Evolutionary conservation across 495 filamentous ascomycete genomes (phyloP).

Genomic region (Penicillium pancosmium): DNA sequence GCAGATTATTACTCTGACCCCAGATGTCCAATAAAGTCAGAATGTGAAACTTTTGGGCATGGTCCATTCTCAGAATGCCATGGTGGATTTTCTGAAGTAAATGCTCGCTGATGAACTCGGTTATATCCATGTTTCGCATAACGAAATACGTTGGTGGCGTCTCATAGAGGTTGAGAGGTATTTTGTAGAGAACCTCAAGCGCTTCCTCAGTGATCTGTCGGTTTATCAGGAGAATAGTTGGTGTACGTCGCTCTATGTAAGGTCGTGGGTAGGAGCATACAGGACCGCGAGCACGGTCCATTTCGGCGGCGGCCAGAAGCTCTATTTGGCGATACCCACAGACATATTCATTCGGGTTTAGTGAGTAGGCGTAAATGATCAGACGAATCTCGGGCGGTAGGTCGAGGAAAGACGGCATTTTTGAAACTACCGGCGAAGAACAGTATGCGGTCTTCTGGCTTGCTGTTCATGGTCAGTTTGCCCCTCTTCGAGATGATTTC

Average conservation of each 20-base stretch:
- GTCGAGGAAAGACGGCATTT: conserved; percentile 15
- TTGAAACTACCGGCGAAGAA: not conserved
- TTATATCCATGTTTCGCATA: conserved; percentile 27
- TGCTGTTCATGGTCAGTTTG: conserved; percentile 5
- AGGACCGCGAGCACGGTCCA: conserved; percentile 16
- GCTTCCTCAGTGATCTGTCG: conserved; percentile 23
- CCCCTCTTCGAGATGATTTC: not conserved
- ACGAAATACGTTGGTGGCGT: conserved; percentile 21
- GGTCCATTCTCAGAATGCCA: conserved; percentile 14
- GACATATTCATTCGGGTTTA: conserved; percentile 23
- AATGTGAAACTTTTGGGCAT: conserved; percentile 22
- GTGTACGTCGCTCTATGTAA: conserved; percentile 19
- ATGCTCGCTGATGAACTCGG: conserved; percentile 25
- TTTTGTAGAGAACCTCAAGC: conserved; percentile 21
- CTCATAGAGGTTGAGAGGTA: conserved; percentile 18
- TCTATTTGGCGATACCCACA: conserved; percentile 16
- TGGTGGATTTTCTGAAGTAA: conserved; percentile 19
- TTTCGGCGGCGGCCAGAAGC: conserved; percentile 8
- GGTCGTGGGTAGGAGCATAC: conserved; percentile 12
- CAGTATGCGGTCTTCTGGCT: not conserved
- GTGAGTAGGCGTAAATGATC: conserved; percentile 17
- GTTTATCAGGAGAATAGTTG: conserved; percentile 24
- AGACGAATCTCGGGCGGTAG: conserved; percentile 21
- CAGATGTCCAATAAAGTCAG: conserved; percentile 25
- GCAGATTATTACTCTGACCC: conserved; percentile 18